A percentile compares a stretch with the other conserved stretches of the same genome.
These are phyloP conservation scores for Dictyostelium brefeldianum DNA, from an alignment of 78 protist species.

Conservation along the genomic window DNA sequence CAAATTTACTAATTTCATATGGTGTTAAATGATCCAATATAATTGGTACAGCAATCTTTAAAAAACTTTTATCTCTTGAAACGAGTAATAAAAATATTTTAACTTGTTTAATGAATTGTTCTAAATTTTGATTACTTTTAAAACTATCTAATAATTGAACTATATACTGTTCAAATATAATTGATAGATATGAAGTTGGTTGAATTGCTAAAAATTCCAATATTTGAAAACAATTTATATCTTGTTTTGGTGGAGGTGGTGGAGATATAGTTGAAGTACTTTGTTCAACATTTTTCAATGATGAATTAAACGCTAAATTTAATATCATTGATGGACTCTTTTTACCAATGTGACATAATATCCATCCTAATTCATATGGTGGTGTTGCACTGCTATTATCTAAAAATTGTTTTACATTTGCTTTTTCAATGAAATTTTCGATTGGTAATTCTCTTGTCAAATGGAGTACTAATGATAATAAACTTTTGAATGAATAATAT, in stretches of 20 bases:
- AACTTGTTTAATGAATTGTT: not conserved
- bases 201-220: slow-evolving; percentile 26
- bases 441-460: slow-evolving; percentile 1
- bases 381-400: not conserved
- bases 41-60: not conserved
- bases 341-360: slow-evolving; percentile 7
- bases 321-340: slow-evolving; percentile 32
- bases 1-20: not conserved
- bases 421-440: slow-evolving; percentile 5
- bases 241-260: not conserved
- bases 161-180: slow-evolving; percentile 1
- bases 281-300: not conserved
- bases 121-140: not conserved
- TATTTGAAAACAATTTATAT: not conserved
- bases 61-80: not conserved
- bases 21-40: not conserved
- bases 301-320: not conserved
- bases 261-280: not conserved
- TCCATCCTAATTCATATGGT: slow-evolving; percentile 5
- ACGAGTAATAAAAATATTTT: slow-evolving; percentile 1
- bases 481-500: not conserved
- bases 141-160: not conserved
- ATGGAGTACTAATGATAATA: slow-evolving; percentile 22
- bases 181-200: not conserved
- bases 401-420: not conserved